A percentile compares a stretch with the other conserved stretches of the same genome.
phyloP scores from a whole-genome alignment of 352 stramenopile species.

The Phytopythium boreale region DNA sequence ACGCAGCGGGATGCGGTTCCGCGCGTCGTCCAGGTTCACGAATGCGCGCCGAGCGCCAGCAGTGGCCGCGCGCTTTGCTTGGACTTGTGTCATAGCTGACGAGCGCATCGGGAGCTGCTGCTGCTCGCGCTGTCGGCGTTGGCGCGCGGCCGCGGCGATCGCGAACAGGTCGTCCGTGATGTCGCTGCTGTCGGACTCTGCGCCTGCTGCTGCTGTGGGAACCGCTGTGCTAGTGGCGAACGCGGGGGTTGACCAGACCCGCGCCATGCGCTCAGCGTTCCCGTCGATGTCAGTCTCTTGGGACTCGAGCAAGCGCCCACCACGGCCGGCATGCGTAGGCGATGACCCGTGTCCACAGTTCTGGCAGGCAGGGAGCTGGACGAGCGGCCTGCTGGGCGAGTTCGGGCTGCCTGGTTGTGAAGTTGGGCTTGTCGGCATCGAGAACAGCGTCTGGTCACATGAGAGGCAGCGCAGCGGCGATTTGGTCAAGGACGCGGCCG shows the following conservation, averaged over 20 bases:
- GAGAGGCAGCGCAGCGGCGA: slow-evolving; percentile 56
- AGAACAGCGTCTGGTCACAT: slow-evolving; percentile 47
- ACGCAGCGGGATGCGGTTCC: slow-evolving; percentile 60
- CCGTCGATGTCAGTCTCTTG: not conserved
- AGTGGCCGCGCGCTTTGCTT: not conserved
- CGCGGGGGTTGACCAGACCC: not conserved
- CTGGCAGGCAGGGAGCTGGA: not conserved
- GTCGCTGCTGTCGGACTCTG: not conserved
- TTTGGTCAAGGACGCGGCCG: slow-evolving; percentile 41
- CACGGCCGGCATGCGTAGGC: not conserved
- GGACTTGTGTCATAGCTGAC: not conserved
- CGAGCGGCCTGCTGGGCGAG: not conserved
- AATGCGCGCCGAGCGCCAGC: slow-evolving; percentile 17
- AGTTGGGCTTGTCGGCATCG: not conserved
- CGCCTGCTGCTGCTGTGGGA: not conserved
- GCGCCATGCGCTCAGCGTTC: not conserved
- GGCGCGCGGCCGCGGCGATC: slow-evolving; percentile 9
- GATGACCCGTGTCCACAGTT: not conserved
- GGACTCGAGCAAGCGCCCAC: not conserved
- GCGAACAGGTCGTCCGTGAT: slow-evolving; percentile 6
- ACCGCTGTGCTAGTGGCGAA: not conserved
- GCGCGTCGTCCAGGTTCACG: slow-evolving; percentile 51
- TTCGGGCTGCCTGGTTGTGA: slow-evolving; percentile 10
- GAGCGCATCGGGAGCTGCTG: slow-evolving; percentile 9
- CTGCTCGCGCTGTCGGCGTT: slow-evolving; percentile 23